Percentiles rank a stretch among this genome's conserved stretches.
Evolutionary conservation across 169 alveolate species (phyloP).

Genomic region (Plasmodium falciparum): DNA sequence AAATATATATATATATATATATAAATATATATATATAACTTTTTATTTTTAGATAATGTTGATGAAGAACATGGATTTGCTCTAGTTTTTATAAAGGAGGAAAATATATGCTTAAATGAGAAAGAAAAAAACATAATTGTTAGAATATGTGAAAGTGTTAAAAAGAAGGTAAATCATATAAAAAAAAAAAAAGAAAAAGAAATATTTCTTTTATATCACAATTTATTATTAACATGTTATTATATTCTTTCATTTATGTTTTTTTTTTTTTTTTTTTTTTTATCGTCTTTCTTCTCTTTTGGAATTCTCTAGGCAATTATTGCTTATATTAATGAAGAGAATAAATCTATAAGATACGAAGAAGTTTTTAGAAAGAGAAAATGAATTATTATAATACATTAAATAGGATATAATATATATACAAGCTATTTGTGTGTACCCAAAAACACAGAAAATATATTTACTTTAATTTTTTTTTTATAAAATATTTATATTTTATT

Average conservation of each 20-base stretch:
- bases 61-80: constrained; percentile 67
- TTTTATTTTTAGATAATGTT: constrained; percentile 18
- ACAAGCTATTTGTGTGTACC: no score
- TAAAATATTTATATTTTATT: no score
- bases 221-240: no score
- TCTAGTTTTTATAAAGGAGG: constrained; percentile 62
- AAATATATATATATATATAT: neutral
- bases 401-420: no score
- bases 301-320: constrained; percentile 43
- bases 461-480: no score
- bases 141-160: constrained; percentile 77
- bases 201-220: no score
- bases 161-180: constrained; percentile 39
- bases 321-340: constrained; percentile 48
- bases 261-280: constrained; percentile 23
- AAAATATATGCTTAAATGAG: constrained; percentile 27
- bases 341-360: constrained; percentile 30
- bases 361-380: constrained; percentile 32
- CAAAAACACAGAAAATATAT: no score
- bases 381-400: neutral
- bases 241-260: neutral
- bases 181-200: neutral
- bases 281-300: constrained; percentile 2
- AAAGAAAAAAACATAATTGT: constrained; percentile 54
- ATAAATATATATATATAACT: neutral